Base-by-base conservation (phyloP, 2,329 filamentous ascomycete genomes). In the Calycina marina region DNA sequence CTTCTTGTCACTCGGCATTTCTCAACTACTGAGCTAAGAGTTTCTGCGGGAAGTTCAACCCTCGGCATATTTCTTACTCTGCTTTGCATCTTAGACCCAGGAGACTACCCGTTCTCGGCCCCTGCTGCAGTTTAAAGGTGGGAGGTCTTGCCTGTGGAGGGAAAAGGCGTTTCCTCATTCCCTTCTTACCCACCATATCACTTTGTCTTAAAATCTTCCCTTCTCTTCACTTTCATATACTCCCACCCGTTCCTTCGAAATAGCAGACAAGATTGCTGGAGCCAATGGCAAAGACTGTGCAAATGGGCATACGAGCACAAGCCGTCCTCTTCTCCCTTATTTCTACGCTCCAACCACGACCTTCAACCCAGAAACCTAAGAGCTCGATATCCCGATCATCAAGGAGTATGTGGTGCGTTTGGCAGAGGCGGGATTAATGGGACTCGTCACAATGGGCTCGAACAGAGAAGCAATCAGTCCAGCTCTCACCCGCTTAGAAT, bases 281-380 rank as follows among this genome's bases (percentile, higher is more conserved):
- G 25, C 24, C 24, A 40, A 42, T 32, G 38, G 40, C 16, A 24
- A 27, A 15, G 40, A 39, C 15, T 38, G 38, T 26, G 18, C 36
- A 13, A 53, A 56, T 40, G 53, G 55, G 36, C 51, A 55, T 43
- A 41, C 52, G 37, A 51, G 56, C 41, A 41, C 57, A 12, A 59
- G 60, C 40, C 60, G 67, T 37, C 65, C 76, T 41, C 69, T 92
- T 34, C 77, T 79, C 27, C 77, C 77, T 49, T 82, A 83, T 53
- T 85, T 90, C 54, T 92, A 90, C 57, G 80, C 80, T 38, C 84
- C 84, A 15, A 88, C 80, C 39, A 83, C 90, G 75, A 92, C 83
- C n/a, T 93, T 93, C 63, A 64, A 88, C 57, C 67, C 77, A 5
- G 69, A 77, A 42, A 90, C 81, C 28, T 84, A 93, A 58, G 81